Base-by-base conservation (phyloP, 139 green algal species). In the Nannochloris sp. region DNA sequence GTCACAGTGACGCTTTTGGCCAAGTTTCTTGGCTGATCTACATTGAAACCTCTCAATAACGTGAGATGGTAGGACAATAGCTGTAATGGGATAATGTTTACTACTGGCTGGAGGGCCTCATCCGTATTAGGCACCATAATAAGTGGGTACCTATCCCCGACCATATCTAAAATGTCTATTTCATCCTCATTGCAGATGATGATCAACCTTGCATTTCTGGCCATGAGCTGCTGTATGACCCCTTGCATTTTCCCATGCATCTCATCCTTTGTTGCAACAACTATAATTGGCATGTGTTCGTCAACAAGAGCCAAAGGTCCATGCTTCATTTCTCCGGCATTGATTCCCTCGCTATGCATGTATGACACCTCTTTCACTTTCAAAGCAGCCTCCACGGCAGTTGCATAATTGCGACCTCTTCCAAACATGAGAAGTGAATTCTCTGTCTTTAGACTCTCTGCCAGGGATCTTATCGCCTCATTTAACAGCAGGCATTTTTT, bases 261-360 rank as follows among this genome's bases (percentile, higher is more conserved):
- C 29, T 48, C 65, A 31, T 77, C 70, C 27, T 61, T 72, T 7
- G 87, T 96, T 5, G 82, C 79, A 2, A 97, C 66, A 23, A 97
- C 86, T 9, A 97, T 76, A 59, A 96, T 86, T 27, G 91, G 90
- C 66, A 97, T 70, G 40, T 80, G 83, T 66, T 95, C 83, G 62
- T 97, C 91, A 40, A 97, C 86, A 14, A 97, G 77, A 21, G 91
- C 91, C 60, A 99, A 81, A 12, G 93, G 92, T 2, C 93, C 93
- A 76, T 99, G 93, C 86, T 99, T 99, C 85, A 99, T 95, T 80
- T 99, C 93, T 1, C 93, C 93, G 9, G 93, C 90, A 57, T 96
- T 83, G 70, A 99, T 97, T 73, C 93, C 93, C 72, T 99, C 92
- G 53, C 75, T 89, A 82, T 97, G 92, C 73, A 96, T 93, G 25